These are phyloP conservation scores for Sugiyamaella chiloensis DNA, from an alignment of 805 yeast species.

Conservation along the genomic window DNA sequence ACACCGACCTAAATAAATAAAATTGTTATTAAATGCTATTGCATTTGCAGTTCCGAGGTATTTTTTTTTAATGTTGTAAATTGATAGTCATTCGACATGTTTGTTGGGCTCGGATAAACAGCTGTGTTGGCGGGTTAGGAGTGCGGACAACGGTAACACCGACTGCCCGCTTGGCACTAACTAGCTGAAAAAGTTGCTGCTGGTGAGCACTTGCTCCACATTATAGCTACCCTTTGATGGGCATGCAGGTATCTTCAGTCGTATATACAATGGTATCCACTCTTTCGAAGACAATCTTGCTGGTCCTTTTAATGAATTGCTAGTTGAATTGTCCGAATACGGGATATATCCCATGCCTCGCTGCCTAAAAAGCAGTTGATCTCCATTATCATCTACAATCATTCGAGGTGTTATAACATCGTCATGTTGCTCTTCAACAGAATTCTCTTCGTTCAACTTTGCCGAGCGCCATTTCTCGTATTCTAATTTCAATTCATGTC, in stretches of 20 bases:
- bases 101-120: no score
- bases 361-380: neutral
- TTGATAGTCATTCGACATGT: no score
- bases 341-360: neutral
- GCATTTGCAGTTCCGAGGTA: no score
- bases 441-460: neutral
- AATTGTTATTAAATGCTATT: no score
- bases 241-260: slow-evolving; percentile 63
- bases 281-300: neutral
- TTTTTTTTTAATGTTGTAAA: no score
- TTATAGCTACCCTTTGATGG: slow-evolving; percentile 83
- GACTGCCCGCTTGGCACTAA: no score
- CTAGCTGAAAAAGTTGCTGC: slow-evolving; percentile 20
- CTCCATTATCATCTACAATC: neutral
- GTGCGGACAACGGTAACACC: no score
- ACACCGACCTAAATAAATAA: no score
- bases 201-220: slow-evolving; percentile 39
- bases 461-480: neutral
- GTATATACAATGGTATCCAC: slow-evolving; percentile 48
- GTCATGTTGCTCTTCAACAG: neutral
- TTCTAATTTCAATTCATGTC: slow-evolving; percentile 14
- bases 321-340: neutral
- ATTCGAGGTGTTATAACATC: neutral
- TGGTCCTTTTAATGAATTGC: neutral
- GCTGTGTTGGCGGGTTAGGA: no score